Evolutionary conservation across 108 stramenopile species (phyloP).

Genomic region (Fragilaria crotonensis): DNA sequence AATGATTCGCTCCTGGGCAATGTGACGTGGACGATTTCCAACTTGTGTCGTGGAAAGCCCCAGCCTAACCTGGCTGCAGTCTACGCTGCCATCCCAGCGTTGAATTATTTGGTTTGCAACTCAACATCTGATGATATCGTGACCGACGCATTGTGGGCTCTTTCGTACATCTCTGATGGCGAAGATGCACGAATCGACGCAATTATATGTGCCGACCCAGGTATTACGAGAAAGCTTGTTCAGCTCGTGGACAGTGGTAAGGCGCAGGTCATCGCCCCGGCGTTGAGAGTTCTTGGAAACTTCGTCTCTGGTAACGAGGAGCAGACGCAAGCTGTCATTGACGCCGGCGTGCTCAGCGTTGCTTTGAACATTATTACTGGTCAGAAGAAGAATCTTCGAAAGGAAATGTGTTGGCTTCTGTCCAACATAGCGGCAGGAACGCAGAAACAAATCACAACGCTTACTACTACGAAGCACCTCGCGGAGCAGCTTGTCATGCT

Average conservation of each 20-base stretch:
- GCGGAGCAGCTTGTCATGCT: constrained; percentile 38
- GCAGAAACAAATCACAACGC: constrained; percentile 47
- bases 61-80: constrained; percentile 42
- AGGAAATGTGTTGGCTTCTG: constrained; percentile 88
- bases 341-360: constrained; percentile 53
- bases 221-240: constrained; percentile 35
- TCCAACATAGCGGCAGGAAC: constrained; percentile 94
- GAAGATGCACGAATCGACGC: constrained; percentile 68
- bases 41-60: constrained; percentile 93
- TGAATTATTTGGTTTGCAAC: constrained; percentile 31
- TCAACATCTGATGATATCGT: constrained; percentile 28
- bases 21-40: constrained; percentile 87
- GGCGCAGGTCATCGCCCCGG: constrained; percentile 49
- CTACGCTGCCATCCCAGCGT: constrained; percentile 43
- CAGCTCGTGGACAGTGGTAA: constrained; percentile 35
- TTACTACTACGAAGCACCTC: constrained; percentile 32
- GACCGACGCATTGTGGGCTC: constrained; percentile 83
- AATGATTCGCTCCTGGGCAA: constrained; percentile 64
- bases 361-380: constrained; percentile 21
- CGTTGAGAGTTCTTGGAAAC: constrained; percentile 89
- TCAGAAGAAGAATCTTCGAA: constrained; percentile 56
- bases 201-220: constrained; percentile 37
- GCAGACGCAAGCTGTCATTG: constrained; percentile 83
- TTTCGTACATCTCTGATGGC: constrained; percentile 87
- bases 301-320: constrained; percentile 84